Base-by-base conservation (phyloP, 768 basidiomycete species). In the Boletales sp. region DNA sequence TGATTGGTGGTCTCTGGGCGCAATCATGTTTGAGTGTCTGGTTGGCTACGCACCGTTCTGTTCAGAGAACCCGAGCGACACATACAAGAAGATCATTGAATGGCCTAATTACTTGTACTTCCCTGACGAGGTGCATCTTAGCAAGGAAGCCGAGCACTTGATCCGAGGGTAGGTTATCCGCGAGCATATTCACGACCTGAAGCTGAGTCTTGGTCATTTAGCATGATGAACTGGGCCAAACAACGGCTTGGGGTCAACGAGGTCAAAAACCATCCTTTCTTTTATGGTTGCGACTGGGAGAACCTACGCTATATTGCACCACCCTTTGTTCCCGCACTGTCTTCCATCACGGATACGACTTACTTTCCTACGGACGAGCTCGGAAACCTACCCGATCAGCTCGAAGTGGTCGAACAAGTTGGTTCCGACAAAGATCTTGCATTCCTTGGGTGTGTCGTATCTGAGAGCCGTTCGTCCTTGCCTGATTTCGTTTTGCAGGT, bases 1-100 rank as follows among this genome's bases (percentile, higher is more conserved):
- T 65, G 95, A 99, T 70, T 99, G 95, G 95, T 99, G 95, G 95
- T 97, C 95, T 34, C 73, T 99, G 48, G 95, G 95, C 12, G 94
- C 95, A 6, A 98, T 99, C 68, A 96, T 94, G 84, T 99, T 94
- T 65, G 95, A 99, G 70, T 98, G 95, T 70, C 76, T 99, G 33
- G 93, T 97, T 56, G 95, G 95, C 53, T 98, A 94, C 66, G 94
- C 95, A 14, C 95, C 94, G 6, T 97, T 97, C 80, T 99, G 95
- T 71, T 84, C 93, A 5, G 94, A 97, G 64, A 93, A 92, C 62
- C 94, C 95, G 14, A 90, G 88, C 57, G 95, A 99, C 65, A 97
- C 94, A 15, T 99, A 99, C 75, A 87, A 93, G 66, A 98, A 98
- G 74, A 98, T 99, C 62, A 86, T 97, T 53, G 90, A 95, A 51